Base-by-base conservation (phyloP, 257 asterid genomes). In the Gynochthodes officinalis region DNA sequence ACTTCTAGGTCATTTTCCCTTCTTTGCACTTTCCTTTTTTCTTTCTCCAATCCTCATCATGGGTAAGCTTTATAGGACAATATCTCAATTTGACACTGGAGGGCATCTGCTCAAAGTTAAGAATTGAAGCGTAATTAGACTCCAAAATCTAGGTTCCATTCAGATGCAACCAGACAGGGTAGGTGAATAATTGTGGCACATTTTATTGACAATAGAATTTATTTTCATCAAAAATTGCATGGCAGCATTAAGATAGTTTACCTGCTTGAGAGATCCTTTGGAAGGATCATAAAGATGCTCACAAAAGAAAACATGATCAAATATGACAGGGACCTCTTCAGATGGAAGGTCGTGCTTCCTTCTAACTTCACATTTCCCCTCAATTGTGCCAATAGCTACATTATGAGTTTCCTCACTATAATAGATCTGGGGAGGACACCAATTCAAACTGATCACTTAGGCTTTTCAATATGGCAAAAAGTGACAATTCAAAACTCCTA, bases 301-400 rank as follows among this genome's bases (percentile, higher is more conserved):
- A 65, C 97, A 91, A 73, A 86, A 94, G 95, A 94, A 94, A 83
- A 86, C 82, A 77, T 94, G 95, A 75, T 94, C 93, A 75, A 72
- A 82, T 64, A 84, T 80, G 33, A 72, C 77, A 78, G 88, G 89
- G 82, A 82, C 90, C 63, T 89, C 97, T 72, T 76, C 90, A 71
- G 86, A 79, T 61, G 86, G 89, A 70, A 94, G 78, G 73, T 89
- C 96, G 75, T 81, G 86, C 89, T 82, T 89, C 84, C 76, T 91
- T 76, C 96, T 78, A 73, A 94, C 84, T 86, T 89, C 97, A 77
- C 97, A 94, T 82, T 84, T 89, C 40, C 99, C 97, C 76, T 89
- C 88, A 74, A 94, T 84, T 66, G 74, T 55, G 58, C 85, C 87
- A 68, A 88, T 73, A 18, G 93, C 81, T 71, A 94, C 52, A 49